These are phyloP conservation scores for Alternaria novae-zelandiae DNA, from an alignment of 2,329 filamentous ascomycete species.

Conservation along the genomic window DNA sequence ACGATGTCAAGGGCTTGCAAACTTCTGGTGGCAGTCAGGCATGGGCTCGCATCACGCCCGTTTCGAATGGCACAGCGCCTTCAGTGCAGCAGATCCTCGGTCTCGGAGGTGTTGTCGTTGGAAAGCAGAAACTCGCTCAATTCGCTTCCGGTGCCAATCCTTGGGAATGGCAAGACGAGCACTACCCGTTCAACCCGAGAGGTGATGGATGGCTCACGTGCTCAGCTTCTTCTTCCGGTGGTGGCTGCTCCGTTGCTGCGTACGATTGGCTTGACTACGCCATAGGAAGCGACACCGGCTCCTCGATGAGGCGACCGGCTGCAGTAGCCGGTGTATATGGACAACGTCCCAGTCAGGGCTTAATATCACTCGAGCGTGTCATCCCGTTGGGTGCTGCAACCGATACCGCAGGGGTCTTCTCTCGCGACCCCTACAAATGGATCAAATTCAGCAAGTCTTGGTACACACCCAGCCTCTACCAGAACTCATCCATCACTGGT, in stretches of 20 bases:
- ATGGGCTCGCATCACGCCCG: slow-evolving; percentile 28
- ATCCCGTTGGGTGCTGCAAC: slow-evolving; percentile 31
- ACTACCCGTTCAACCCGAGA: slow-evolving; percentile 54
- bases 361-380: slow-evolving; percentile 33
- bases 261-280: slow-evolving; percentile 57
- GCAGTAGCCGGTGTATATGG: slow-evolving; percentile 53
- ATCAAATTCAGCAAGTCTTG: slow-evolving; percentile 49
- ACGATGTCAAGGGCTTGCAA: slow-evolving; percentile 34
- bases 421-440: slow-evolving; percentile 42
- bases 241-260: slow-evolving; percentile 48
- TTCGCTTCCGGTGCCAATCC: slow-evolving; percentile 48
- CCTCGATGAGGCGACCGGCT: slow-evolving; percentile 56
- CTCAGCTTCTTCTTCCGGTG: slow-evolving; percentile 44
- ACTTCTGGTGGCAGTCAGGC: slow-evolving; percentile 34
- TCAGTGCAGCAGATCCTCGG: slow-evolving; percentile 34
- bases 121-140: slow-evolving; percentile 61
- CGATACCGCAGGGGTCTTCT: slow-evolving; percentile 37
- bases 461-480: slow-evolving; percentile 46
- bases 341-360: slow-evolving; percentile 33
- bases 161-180: slow-evolving; percentile 39
- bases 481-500: slow-evolving; percentile 46
- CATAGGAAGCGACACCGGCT: slow-evolving; percentile 56
- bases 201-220: slow-evolving; percentile 37
- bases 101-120: slow-evolving; percentile 53
- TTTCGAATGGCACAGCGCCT: slow-evolving; percentile 26